Evolutionary conservation across 768 basidiomycete species (phyloP).

Genomic region (Macrolepiota albuminosa): DNA sequence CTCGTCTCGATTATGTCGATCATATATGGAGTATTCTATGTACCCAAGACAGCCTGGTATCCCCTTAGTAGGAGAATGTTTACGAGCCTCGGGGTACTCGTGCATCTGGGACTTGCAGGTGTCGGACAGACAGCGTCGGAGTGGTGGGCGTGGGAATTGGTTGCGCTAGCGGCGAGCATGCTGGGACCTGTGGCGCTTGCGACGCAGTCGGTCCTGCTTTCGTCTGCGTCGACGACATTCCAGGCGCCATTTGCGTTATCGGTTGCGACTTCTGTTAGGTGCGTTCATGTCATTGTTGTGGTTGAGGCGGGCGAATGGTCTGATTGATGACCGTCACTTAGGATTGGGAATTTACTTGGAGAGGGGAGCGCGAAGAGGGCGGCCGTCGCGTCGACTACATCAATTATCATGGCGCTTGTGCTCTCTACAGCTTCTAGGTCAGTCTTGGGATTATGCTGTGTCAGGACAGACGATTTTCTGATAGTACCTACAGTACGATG

Average conservation of each 20-base stretch:
- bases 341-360: constrained; percentile 87
- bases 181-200: constrained; percentile 81
- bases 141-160: constrained; percentile 97
- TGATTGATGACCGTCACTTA: constrained; percentile 19
- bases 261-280: constrained; percentile 85
- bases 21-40: constrained; percentile 57
- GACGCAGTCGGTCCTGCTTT: constrained; percentile 81
- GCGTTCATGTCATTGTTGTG: constrained; percentile 11
- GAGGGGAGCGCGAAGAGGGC: constrained; percentile 75
- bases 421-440: constrained; percentile 65
- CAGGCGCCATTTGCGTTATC: constrained; percentile 82
- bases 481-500: constrained; percentile 32
- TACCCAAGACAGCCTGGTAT: constrained; percentile 76
- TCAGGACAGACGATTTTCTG: not conserved
- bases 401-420: constrained; percentile 60
- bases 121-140: constrained; percentile 84
- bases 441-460: not conserved
- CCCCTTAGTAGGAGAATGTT: constrained; percentile 65
- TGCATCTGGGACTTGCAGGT: constrained; percentile 79
- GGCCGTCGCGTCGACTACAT: constrained; percentile 55
- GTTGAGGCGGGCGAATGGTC: not conserved
- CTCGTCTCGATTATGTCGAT: constrained; percentile 63
- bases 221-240: constrained; percentile 70
- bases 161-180: constrained; percentile 54
- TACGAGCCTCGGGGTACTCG: constrained; percentile 60